phyloP scores from a whole-genome alignment of 2,329 filamentous ascomycete species.

The Venturia carpophila region DNA sequence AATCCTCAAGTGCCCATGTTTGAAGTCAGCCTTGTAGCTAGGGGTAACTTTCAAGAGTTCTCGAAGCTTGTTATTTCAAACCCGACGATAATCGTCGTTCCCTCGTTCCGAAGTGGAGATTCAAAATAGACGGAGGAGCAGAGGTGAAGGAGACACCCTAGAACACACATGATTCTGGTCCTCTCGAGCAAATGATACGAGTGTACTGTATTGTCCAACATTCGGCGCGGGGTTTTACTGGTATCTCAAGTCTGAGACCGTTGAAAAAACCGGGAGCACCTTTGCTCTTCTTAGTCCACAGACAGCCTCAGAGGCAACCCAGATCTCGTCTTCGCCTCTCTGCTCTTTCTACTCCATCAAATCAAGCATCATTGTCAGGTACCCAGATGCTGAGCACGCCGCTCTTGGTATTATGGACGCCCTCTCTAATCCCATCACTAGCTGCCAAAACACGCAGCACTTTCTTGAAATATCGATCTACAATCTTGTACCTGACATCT shows the following conservation, averaged over 20 bases:
- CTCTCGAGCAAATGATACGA: neutral
- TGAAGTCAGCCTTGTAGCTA: too few relatives aligned
- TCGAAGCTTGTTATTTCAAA: too few relatives aligned
- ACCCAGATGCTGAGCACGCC: conserved; percentile 10
- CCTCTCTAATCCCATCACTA: conserved; percentile 12
- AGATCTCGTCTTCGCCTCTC: neutral
- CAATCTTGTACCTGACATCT: conserved; percentile 15
- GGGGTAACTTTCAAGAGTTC: too few relatives aligned
- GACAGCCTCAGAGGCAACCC: neutral
- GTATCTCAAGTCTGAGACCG: neutral
- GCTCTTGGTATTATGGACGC: neutral
- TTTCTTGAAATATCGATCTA: conserved; percentile 17
- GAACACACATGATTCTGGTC: too few relatives aligned
- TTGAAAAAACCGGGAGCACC: neutral
- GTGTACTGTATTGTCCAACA: neutral
- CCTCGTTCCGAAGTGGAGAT: too few relatives aligned
- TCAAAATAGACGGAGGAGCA: too few relatives aligned
- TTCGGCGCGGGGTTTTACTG: neutral
- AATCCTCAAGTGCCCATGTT: too few relatives aligned
- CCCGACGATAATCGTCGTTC: too few relatives aligned
- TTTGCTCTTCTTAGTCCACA: neutral
- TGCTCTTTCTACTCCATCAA: neutral
- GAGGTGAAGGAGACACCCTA: too few relatives aligned
- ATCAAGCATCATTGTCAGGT: neutral
- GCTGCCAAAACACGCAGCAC: conserved; percentile 8